A percentile compares a stretch with the other conserved stretches of the same genome.
Conservation (phyloP, 2,329 filamentous ascomycete genomes). For the Trichoderma sp. region DNA sequence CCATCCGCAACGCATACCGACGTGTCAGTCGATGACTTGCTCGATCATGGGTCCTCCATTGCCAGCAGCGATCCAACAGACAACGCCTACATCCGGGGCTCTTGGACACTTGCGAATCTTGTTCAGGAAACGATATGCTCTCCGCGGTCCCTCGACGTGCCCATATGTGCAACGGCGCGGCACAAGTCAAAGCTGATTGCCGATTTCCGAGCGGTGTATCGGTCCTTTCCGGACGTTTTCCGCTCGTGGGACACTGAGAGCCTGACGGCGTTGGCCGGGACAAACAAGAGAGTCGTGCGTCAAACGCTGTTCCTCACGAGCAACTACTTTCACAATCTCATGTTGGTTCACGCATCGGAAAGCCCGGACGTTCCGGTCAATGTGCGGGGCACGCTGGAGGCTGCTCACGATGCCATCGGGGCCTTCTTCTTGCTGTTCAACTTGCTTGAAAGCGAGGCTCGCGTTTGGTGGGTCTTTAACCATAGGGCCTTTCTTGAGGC, state of each 20-base stretch:
- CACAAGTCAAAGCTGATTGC: constrained; percentile 69
- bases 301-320: constrained; percentile 78
- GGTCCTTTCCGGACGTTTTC: constrained; percentile 69
- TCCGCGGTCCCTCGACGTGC: constrained; percentile 69
- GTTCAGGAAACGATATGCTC: constrained; percentile 75
- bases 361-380: constrained; percentile 63
- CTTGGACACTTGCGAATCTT: constrained; percentile 75
- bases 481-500: constrained; percentile 78
- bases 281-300: constrained; percentile 63
- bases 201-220: constrained; percentile 68
- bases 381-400: constrained; percentile 67
- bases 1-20: constrained; percentile 78
- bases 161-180: constrained; percentile 64
- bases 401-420: constrained; percentile 70
- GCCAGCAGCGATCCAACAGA: constrained; percentile 62
- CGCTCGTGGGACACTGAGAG: constrained; percentile 64
- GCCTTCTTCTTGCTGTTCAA: constrained; percentile 72
- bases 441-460: constrained; percentile 66
- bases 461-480: constrained; percentile 83
- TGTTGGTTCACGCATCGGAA: constrained; percentile 72
- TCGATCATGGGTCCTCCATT: constrained; percentile 58
- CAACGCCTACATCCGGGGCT: constrained; percentile 69
- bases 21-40: constrained; percentile 70
- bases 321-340: constrained; percentile 80
- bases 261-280: constrained; percentile 54